Evolutionary conservation across 129 eudicot genomes (phyloP).

Genomic region (Helianthus annuus): DNA sequence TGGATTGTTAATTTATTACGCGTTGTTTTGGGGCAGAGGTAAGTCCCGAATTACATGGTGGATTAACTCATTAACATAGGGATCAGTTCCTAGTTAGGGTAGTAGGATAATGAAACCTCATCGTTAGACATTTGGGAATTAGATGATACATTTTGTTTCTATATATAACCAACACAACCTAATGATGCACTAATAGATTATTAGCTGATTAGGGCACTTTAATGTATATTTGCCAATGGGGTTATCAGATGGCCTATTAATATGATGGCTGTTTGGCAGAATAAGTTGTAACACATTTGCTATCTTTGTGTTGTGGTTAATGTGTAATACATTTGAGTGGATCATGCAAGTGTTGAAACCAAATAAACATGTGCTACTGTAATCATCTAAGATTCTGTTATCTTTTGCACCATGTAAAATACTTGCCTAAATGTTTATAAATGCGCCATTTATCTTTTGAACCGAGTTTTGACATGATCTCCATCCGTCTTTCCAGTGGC

Average conservation of each 20-base stretch:
- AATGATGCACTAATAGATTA: slow-evolving; percentile 5
- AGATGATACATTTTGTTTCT: not conserved
- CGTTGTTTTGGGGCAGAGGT: not conserved
- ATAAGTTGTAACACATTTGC: slow-evolving; percentile 10
- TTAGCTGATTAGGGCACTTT: not conserved
- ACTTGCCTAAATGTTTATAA: not conserved
- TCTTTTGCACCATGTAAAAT: not conserved
- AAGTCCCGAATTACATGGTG: not conserved
- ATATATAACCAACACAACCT: slow-evolving; percentile 2
- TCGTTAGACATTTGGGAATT: not conserved
- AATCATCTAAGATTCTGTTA: not conserved
- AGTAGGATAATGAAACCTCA: not conserved
- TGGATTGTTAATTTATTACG: not conserved
- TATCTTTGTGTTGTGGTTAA: slow-evolving; percentile 7
- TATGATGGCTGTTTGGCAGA: slow-evolving; percentile 16
- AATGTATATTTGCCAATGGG: not conserved
- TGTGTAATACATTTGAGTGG: slow-evolving; percentile 1
- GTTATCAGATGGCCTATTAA: not conserved
- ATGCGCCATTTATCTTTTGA: not conserved
- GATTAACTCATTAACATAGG: not conserved
- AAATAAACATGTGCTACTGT: not conserved
- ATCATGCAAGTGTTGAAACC: slow-evolving; percentile 13
- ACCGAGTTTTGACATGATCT: slow-evolving; percentile 4
- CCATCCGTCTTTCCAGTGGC: slow-evolving; percentile 59
- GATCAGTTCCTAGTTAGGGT: not conserved